Base-by-base conservation (phyloP, 2,329 filamentous ascomycete genomes). In the Aspergillus sp. region DNA sequence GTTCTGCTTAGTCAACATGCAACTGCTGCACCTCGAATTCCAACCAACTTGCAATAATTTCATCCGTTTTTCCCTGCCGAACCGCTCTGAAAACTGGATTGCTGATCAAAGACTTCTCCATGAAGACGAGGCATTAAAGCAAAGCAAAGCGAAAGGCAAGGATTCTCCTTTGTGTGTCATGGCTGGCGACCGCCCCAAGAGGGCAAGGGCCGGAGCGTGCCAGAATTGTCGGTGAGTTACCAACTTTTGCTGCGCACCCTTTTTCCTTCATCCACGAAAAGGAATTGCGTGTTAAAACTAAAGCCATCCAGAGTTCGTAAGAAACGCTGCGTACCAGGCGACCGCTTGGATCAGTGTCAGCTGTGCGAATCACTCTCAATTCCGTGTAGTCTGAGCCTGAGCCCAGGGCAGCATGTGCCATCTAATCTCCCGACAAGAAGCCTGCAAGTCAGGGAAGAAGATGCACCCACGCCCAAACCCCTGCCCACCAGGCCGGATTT, bases 291-390 rank as follows among this genome's bases (percentile, higher is more conserved):
- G 19, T 19, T 19, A 4, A 19, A 19, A 19, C 19, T 19, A 19
- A 19, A 19, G 19, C 19, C 19, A 19, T 19, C 19, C 19, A 47
- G 45, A 13, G 33, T 35, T 37, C 46, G 48, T 19, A 55, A 53
- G 41, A 48, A 46, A 41, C 49, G 51, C 9, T 55, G 52, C 32
- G 46, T 49, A 7, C 52, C 51, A 13, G 36, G 39, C 9, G 39
- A 26, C 6, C 31, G 37, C 27, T 45, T 50, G 30, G 36, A 44
- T 36, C 41, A 30, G 11, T 54, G 52, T 31, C 40, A 40, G 29
- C 40, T 51, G 13, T 54, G 52, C 38, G 42, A 37, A 11, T 49
- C 45, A 5, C 42, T 48, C 5, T 46, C 48, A 5, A 40, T 41
- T 7, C 39, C 42, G n/a, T 54, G 52, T 31, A 51, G 43, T 19